phyloP scores from a whole-genome alignment of 2,329 filamentous ascomycete species.

The Diplodia corticola region DNA sequence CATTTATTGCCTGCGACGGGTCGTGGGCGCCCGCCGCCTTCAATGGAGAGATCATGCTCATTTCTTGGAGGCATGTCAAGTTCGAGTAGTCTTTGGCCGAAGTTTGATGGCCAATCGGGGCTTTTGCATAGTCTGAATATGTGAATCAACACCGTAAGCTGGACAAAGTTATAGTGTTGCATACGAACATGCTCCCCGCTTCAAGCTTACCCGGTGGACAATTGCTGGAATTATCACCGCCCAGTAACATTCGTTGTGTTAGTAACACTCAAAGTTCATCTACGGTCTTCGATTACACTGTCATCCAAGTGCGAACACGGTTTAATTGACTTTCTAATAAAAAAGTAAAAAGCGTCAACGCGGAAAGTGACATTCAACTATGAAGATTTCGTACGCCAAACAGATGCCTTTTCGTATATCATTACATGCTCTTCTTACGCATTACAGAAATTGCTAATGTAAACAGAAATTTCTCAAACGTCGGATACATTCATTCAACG shows the following conservation, averaged over 20 bases:
- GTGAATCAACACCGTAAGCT: background rate
- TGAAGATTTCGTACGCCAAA: background rate
- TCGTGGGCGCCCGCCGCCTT: background rate
- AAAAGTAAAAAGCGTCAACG: background rate
- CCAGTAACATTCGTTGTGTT: background rate
- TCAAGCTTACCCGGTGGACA: background rate
- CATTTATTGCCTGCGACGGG: background rate
- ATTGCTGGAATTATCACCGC: background rate
- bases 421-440: background rate
- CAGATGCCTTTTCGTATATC: conserved; percentile 1
- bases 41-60: too few relatives aligned
- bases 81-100: background rate
- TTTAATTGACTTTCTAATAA: background rate
- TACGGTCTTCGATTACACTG: background rate
- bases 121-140: background rate
- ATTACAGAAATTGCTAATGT: background rate
- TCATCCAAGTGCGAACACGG: background rate
- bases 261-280: background rate
- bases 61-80: background rate
- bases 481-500: background rate
- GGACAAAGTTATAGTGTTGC: background rate
- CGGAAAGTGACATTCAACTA: background rate
- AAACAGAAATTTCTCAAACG: background rate
- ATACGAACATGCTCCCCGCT: background rate
- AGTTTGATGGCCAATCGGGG: background rate